These are phyloP conservation scores for Lagenidium giganteum DNA, from an alignment of 352 stramenopile genomes.

Conservation along the genomic window DNA sequence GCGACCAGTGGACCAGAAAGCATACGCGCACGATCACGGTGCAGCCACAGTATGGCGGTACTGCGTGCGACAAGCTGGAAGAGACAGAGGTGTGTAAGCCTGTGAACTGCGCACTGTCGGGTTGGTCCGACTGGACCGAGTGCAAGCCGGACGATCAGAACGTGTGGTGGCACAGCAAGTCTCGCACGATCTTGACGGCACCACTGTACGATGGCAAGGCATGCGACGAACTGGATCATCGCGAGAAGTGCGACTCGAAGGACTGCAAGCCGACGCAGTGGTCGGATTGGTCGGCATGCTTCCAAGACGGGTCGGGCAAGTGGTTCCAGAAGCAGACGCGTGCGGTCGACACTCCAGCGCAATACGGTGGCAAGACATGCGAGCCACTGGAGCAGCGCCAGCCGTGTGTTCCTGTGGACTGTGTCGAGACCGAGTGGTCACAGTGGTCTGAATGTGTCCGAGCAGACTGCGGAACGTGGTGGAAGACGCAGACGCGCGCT, in stretches of 20 bases:
- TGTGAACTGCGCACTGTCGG: slow-evolving; percentile 36
- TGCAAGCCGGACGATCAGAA: slow-evolving; percentile 41
- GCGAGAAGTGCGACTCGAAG: slow-evolving; percentile 5
- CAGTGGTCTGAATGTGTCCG: slow-evolving; percentile 41
- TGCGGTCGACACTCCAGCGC: slow-evolving; percentile 27
- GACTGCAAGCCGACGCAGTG: slow-evolving; percentile 29
- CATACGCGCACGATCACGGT: slow-evolving; percentile 5
- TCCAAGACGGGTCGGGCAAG: slow-evolving; percentile 25
- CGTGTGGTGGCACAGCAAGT: slow-evolving; percentile 24
- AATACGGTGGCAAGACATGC: slow-evolving; percentile 34
- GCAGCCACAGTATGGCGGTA: slow-evolving; percentile 22
- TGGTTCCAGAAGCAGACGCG: slow-evolving; percentile 19
- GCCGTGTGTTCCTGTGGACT: background rate
- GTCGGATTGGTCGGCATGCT: slow-evolving; percentile 32
- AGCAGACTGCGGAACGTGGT: slow-evolving; percentile 1
- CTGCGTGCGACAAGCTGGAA: slow-evolving; percentile 16
- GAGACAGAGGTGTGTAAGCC: slow-evolving; percentile 31
- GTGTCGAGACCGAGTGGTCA: slow-evolving; percentile 32
- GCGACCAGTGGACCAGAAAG: slow-evolving; percentile 12
- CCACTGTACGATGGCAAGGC: slow-evolving; percentile 26
- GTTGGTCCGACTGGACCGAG: slow-evolving; percentile 45
- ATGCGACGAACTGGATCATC: slow-evolving; percentile 9
- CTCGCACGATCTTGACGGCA: slow-evolving; percentile 17
- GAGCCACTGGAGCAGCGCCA: slow-evolving; percentile 20
- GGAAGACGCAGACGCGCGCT: slow-evolving; percentile 34